Conservation (phyloP, 1,284 basidiomycete species). For the Uromyces viciae-fabae region DNA sequence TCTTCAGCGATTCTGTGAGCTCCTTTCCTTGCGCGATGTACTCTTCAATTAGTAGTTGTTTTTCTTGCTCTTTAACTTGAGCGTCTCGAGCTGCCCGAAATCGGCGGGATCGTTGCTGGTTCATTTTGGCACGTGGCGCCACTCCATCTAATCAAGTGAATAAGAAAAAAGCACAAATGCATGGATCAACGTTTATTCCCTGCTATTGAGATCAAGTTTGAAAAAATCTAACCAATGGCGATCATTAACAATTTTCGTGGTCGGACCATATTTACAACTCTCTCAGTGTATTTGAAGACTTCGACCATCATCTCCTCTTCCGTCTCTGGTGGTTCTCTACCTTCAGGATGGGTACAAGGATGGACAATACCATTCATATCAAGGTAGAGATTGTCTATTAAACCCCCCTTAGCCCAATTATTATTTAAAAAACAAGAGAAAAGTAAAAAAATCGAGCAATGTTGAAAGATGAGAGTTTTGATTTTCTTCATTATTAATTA, state of each 20-base stretch:
- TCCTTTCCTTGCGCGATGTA: conserved; percentile 93
- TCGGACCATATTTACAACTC: conserved; percentile 93
- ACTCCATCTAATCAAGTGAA: conserved; percentile 70
- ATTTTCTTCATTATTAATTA: not conserved
- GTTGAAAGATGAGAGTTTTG: not conserved
- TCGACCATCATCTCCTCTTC: conserved; percentile 99
- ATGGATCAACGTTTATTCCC: not conserved
- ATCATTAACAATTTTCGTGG: conserved; percentile 94
- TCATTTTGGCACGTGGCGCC: conserved; percentile 98
- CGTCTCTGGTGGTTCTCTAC: conserved; percentile 90
- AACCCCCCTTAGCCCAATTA: conserved; percentile 69
- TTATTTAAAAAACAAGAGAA: conserved; percentile 56
- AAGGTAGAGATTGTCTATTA: conserved; percentile 46
- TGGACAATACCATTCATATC: conserved; percentile 65
- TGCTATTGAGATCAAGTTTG: not conserved
- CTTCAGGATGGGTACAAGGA: conserved; percentile 97
- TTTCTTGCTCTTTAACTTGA: conserved; percentile 82
- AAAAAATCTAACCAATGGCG: conserved; percentile 73
- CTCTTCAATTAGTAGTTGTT: conserved; percentile 71
- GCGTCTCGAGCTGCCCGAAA: conserved; percentile 94
- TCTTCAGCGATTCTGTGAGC: conserved; percentile 74
- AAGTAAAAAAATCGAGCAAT: not conserved
- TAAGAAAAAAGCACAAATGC: not conserved
- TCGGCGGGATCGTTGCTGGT: conserved; percentile 91
- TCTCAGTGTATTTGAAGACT: conserved; percentile 92